Conservation (phyloP, 225 moss, liverwort and hornwort species). For the Marchantia polymorpha region DNA sequence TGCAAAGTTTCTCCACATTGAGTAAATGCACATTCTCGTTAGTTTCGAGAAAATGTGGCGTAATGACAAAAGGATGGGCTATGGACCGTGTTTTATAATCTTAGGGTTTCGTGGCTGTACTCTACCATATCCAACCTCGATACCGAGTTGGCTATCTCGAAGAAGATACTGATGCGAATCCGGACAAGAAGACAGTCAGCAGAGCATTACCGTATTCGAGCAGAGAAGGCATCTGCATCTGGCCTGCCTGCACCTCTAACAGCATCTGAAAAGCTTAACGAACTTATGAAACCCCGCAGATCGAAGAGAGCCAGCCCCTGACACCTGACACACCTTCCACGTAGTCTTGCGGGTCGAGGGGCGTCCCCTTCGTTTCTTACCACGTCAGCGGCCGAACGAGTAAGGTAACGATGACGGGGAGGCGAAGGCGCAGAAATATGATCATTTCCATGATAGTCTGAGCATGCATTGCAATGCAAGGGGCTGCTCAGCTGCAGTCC, state of each 20-base stretch:
- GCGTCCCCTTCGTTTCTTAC: no score
- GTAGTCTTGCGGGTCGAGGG: background rate
- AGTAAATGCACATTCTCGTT: constrained; percentile 1
- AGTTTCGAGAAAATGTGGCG: background rate
- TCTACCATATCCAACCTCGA: no score
- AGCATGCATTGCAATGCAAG: background rate
- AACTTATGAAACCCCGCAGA: background rate
- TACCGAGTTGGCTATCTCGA: no score
- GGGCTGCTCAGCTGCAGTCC: background rate
- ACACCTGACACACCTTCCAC: background rate
- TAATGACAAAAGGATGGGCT: background rate
- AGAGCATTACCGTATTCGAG: background rate
- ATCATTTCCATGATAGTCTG: background rate
- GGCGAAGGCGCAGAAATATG: background rate
- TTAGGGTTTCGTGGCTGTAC: no score
- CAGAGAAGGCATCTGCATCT: background rate
- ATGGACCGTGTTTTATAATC: background rate
- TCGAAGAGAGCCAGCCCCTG: background rate
- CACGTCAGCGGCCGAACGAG: background rate
- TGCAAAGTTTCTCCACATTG: background rate
- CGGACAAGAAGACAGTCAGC: background rate
- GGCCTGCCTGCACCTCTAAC: background rate
- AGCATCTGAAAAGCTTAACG: background rate
- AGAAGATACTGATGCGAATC: no score
- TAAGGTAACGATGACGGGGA: background rate